Conservation (phyloP, 73 alveolate genomes). For the Paraurostyla sp. region DNA sequence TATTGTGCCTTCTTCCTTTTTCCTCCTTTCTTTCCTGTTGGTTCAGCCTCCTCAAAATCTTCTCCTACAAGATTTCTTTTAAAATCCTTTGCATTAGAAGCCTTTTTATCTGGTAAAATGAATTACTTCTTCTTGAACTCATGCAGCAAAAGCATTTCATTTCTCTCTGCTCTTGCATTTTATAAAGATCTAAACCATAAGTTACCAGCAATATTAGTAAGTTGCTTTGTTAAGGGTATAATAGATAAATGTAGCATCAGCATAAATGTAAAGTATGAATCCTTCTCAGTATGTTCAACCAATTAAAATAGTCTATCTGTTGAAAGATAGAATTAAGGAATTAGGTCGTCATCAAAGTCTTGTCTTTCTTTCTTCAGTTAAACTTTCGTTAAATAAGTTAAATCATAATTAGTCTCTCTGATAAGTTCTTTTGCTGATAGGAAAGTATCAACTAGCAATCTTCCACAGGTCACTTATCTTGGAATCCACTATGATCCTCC, state of each 20-base stretch:
- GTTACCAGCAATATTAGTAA: conserved; percentile 99
- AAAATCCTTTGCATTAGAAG: conserved; percentile 69
- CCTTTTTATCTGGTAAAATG: conserved; percentile 88
- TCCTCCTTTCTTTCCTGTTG: conserved; percentile 62
- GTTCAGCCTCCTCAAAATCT: conserved; percentile 80
- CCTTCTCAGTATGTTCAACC: conserved; percentile 88
- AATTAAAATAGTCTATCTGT: conserved; percentile 73
- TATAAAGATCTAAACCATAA: conserved; percentile 98
- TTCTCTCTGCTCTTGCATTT: conserved; percentile 99
- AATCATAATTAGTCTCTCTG: conserved; percentile 91
- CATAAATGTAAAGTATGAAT: conserved; percentile 79
- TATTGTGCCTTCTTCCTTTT: conserved; percentile 92
- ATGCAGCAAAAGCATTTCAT: conserved; percentile 98
- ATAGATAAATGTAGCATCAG: conserved; percentile 87
- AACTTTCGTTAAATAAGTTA: conserved; percentile 86
- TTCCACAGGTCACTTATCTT: conserved; percentile 86
- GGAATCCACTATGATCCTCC: conserved; percentile 87
- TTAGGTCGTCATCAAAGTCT: conserved; percentile 89
- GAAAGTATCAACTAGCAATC: conserved; percentile 95
- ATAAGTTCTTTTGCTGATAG: conserved; percentile 89
- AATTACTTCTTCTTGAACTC: conserved; percentile 91
- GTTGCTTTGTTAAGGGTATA: conserved; percentile 97
- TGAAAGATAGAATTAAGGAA: conserved; percentile 75
- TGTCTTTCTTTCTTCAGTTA: conserved; percentile 82
- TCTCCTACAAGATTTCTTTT: conserved; percentile 76